Evolutionary conservation across 2,329 filamentous ascomycete species (phyloP).

Genomic region (Aspergillus thermomutatus): DNA sequence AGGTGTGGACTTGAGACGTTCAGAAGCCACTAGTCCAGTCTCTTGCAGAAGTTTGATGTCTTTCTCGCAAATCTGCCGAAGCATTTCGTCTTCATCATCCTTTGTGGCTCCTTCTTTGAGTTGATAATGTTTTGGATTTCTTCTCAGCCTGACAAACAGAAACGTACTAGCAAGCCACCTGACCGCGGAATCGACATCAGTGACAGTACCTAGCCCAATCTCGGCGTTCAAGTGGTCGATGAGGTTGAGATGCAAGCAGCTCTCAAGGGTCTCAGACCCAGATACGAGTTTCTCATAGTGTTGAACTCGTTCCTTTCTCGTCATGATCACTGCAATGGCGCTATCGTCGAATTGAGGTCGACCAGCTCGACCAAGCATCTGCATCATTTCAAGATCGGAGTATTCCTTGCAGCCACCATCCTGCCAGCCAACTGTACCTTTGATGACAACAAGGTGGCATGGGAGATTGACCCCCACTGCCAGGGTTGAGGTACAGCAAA

Average conservation of each 20-base stretch:
- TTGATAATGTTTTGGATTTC: constrained; percentile 69
- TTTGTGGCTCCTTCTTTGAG: constrained; percentile 53
- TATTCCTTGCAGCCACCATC: constrained; percentile 64
- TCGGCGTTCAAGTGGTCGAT: constrained; percentile 84
- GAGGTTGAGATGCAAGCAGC: constrained; percentile 72
- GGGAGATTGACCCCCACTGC: constrained; percentile 82
- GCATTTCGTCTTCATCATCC: constrained; percentile 57
- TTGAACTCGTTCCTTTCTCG: constrained; percentile 59
- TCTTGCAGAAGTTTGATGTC: constrained; percentile 65
- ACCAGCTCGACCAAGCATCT: constrained; percentile 83
- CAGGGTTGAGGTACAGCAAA: constrained; percentile 83
- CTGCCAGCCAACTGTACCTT: constrained; percentile 69
- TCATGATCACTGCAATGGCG: constrained; percentile 77
- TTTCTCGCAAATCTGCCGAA: constrained; percentile 68
- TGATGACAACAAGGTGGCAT: constrained; percentile 78
- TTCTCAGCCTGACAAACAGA: constrained; percentile 67
- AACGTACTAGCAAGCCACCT: constrained; percentile 77
- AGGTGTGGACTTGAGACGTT: constrained; percentile 60
- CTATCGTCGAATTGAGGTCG: constrained; percentile 77
- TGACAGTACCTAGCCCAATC: constrained; percentile 71
- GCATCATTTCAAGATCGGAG: constrained; percentile 80
- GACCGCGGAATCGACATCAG: constrained; percentile 61
- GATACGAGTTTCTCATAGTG: constrained; percentile 72
- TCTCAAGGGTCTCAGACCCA: constrained; percentile 71
- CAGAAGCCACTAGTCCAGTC: constrained; percentile 52